These are phyloP conservation scores for Hura crepitans DNA, from an alignment of 441 rosid species.

Conservation along the genomic window DNA sequence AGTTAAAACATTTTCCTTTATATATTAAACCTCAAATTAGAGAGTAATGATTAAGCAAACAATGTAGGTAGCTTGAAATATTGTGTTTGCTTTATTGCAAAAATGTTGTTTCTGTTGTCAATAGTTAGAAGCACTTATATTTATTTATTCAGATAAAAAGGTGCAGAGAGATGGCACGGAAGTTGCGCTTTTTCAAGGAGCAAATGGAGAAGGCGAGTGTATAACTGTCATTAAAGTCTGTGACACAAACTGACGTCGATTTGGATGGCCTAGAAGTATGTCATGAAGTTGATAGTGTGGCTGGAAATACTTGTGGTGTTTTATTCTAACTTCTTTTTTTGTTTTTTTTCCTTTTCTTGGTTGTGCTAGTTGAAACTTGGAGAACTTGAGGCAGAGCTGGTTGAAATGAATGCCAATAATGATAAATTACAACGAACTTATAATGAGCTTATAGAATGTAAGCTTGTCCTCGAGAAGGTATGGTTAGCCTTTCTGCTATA, in stretches of 20 bases:
- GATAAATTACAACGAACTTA: conserved; percentile 67
- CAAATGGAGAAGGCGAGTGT: conserved; percentile 80
- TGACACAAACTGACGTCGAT: conserved; percentile 34
- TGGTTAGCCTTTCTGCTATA: conserved; percentile 17
- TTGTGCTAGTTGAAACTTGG: conserved; percentile 57
- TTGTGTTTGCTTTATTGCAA: not conserved
- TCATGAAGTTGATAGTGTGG: conserved; percentile 11
- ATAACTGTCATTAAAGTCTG: conserved; percentile 39
- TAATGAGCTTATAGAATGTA: conserved; percentile 78
- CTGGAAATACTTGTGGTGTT: conserved; percentile 18
- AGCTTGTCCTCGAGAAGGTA: conserved; percentile 80
- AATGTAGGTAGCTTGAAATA: not conserved
- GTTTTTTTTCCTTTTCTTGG: conserved; percentile 1
- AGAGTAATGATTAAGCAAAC: not conserved
- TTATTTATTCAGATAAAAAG: conserved; percentile 55
- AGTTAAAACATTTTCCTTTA: not conserved
- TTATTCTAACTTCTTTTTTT: conserved; percentile 8
- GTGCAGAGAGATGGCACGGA: conserved; percentile 86
- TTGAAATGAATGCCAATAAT: conserved; percentile 82
- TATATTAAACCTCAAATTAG: not conserved
- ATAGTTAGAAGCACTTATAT: not conserved
- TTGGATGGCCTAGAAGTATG: conserved; percentile 71
- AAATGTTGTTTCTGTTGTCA: not conserved
- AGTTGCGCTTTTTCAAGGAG: conserved; percentile 70
- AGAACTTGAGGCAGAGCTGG: conserved; percentile 84